phyloP scores from a whole-genome alignment of 805 yeast genomes.

The Saccharomycopsis selenospora region DNA sequence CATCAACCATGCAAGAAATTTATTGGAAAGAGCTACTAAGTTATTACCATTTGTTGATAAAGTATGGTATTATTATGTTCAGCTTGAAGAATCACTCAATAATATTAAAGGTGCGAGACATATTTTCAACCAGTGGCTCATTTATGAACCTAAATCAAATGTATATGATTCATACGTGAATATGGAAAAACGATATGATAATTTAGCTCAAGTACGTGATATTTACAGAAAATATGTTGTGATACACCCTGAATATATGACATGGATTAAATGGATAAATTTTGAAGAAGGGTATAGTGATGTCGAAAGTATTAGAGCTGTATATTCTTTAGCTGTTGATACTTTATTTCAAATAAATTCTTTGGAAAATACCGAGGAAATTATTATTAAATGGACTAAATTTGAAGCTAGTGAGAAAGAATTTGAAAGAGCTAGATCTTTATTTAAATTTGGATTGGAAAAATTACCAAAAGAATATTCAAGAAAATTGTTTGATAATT shows the following conservation, averaged over 20 bases:
- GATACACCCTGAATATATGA: conserved; percentile 42
- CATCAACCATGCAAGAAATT: conserved; percentile 81
- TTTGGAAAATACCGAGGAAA: conserved; percentile 25
- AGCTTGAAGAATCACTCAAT: conserved; percentile 72
- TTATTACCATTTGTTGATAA: conserved; percentile 74
- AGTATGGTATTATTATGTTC: conserved; percentile 77
- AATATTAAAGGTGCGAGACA: conserved; percentile 53
- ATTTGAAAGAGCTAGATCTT: conserved; percentile 52
- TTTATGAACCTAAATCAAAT: conserved; percentile 58
- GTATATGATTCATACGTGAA: conserved; percentile 74
- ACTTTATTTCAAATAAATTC: conserved; percentile 30
- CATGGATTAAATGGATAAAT: conserved; percentile 71
- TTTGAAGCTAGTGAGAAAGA: conserved; percentile 64
- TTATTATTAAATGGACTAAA: conserved; percentile 50
- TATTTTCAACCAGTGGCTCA: conserved; percentile 73
- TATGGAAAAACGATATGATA: conserved; percentile 59
- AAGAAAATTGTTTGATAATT: conserved; percentile 33
- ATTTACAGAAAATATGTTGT: conserved; percentile 52
- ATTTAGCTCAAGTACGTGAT: conserved; percentile 45
- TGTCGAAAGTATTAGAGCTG: conserved; percentile 45
- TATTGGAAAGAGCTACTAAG: conserved; percentile 70
- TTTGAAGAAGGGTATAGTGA: conserved; percentile 55
- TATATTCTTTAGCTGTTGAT: conserved; percentile 63
- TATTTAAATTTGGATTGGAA: conserved; percentile 46
- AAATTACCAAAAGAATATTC: conserved; percentile 34